Percentiles rank a stretch among this genome's conserved stretches.
Conservation (phyloP, 129 eudicot species). For the Cynara cardunculus region DNA sequence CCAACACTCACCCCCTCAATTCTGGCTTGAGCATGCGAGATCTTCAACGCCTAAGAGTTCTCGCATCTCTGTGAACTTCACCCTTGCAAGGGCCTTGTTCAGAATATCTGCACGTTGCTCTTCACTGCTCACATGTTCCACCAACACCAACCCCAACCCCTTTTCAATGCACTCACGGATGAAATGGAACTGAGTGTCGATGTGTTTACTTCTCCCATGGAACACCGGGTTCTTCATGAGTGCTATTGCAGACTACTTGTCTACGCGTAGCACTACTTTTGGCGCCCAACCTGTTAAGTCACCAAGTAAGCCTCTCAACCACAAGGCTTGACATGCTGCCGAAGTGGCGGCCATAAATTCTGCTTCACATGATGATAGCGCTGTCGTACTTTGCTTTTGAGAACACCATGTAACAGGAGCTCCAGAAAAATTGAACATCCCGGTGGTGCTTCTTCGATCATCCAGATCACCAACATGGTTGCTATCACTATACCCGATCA, state of each 20-base stretch:
- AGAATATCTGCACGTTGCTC: not conserved
- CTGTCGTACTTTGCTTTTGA: not conserved
- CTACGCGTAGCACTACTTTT: too few relatives aligned
- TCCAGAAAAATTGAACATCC: not conserved
- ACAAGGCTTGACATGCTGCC: too few relatives aligned
- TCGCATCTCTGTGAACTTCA: not conserved
- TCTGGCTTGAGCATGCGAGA: too few relatives aligned
- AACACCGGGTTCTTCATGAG: not conserved
- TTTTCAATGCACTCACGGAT: not conserved
- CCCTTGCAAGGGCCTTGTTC: not conserved
- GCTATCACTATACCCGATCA: too few relatives aligned
- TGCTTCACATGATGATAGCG: not conserved
- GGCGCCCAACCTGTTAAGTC: too few relatives aligned
- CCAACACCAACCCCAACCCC: not conserved
- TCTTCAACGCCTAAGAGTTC: too few relatives aligned
- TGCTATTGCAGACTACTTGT: not conserved
- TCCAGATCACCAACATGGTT: too few relatives aligned
- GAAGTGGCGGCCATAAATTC: not conserved
- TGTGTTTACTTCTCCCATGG: not conserved
- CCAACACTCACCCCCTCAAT: too few relatives aligned
- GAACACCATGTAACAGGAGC: not conserved
- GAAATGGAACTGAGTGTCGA: not conserved
- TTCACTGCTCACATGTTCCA: not conserved
- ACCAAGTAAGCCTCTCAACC: too few relatives aligned
- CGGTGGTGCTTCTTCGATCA: not conserved